phyloP scores from a whole-genome alignment of 2,329 filamentous ascomycete species.

The Colletotrichum sp. region DNA sequence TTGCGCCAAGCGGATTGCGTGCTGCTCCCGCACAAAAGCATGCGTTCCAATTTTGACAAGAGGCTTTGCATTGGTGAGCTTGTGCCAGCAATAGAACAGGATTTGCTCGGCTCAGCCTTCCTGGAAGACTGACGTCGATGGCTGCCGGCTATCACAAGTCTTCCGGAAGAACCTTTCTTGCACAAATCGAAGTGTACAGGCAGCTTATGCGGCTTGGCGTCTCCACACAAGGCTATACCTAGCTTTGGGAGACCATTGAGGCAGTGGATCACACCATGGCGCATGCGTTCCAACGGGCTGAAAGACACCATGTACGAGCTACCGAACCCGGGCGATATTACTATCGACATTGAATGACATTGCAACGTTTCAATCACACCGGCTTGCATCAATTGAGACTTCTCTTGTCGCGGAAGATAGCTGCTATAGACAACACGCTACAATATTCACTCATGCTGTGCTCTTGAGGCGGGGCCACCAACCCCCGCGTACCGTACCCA shows the following conservation, averaged over 20 bases:
- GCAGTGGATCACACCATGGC: background rate
- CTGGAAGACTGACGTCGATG: background rate
- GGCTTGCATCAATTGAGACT: background rate
- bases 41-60: background rate
- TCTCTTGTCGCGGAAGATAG: background rate
- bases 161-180: background rate
- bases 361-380: background rate
- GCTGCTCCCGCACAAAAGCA: background rate
- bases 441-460: background rate
- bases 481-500: background rate
- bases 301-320: background rate
- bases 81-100: background rate
- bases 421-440: background rate
- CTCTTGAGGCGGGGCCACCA: background rate
- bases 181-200: background rate
- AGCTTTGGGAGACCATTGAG: background rate
- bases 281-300: background rate
- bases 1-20: background rate
- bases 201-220: background rate
- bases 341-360: background rate
- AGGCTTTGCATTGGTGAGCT: background rate
- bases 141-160: background rate
- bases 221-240: background rate
- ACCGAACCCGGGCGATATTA: background rate
- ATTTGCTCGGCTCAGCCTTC: background rate